phyloP scores from a whole-genome alignment of 2,329 filamentous ascomycete genomes.

The Epichloe elymi region DNA sequence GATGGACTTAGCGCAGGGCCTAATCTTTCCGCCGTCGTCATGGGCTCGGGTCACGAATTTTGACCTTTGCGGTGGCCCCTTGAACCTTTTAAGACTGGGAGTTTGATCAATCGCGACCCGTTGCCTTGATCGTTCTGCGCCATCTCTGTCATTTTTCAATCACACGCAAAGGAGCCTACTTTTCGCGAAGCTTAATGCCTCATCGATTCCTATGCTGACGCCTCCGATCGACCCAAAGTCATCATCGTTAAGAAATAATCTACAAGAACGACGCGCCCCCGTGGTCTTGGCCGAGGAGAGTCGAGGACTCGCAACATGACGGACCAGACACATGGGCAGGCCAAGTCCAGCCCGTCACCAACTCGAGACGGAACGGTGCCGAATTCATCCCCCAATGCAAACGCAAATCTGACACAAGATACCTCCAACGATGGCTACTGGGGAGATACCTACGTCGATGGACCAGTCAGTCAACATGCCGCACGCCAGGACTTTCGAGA shows the following conservation, averaged over 20 bases:
- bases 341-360: background rate
- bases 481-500: slow-evolving; percentile 10
- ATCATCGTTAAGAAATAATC: too few species aligned
- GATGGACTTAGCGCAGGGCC: background rate
- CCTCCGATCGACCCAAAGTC: too few species aligned
- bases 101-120: too few species aligned
- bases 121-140: too few species aligned
- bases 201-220: too few species aligned
- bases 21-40: background rate
- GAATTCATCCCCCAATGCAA: background rate
- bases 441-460: slow-evolving; percentile 13
- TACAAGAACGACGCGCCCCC: too few species aligned
- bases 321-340: background rate
- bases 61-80: too few species aligned
- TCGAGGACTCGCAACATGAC: background rate
- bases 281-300: too few species aligned
- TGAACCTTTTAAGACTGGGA: background rate
- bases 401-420: background rate
- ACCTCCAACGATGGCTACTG: slow-evolving; percentile 12
- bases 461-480: slow-evolving; percentile 8
- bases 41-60: background rate
- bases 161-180: too few species aligned
- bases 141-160: too few species aligned
- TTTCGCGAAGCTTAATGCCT: too few species aligned
- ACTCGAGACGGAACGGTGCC: background rate